These are phyloP conservation scores for Aspergillus bridgeri DNA, from an alignment of 495 filamentous ascomycete genomes.

Conservation along the genomic window DNA sequence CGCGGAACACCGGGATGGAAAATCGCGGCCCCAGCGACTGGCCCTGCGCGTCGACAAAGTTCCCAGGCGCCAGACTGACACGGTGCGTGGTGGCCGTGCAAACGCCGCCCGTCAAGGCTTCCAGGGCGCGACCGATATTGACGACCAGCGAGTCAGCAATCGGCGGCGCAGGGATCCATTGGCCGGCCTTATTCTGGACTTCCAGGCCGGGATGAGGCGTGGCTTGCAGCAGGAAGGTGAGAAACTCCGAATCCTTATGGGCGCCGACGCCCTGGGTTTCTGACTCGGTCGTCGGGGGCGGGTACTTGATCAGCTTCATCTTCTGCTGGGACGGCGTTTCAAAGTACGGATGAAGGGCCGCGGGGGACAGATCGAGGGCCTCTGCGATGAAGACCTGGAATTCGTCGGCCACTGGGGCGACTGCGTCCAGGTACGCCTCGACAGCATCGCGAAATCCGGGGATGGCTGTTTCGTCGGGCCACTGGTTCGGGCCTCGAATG, in stretches of 20 bases:
- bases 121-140: slow-evolving; percentile 88
- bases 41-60: slow-evolving; percentile 29
- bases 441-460: slow-evolving; percentile 69
- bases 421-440: slow-evolving; percentile 70
- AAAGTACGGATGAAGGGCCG: slow-evolving; percentile 79
- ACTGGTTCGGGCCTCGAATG: slow-evolving; percentile 81
- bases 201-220: slow-evolving; percentile 78
- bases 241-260: slow-evolving; percentile 91
- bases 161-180: slow-evolving; percentile 67
- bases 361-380: slow-evolving; percentile 68
- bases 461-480: slow-evolving; percentile 67
- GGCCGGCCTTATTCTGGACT: slow-evolving; percentile 78
- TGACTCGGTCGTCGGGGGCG: slow-evolving; percentile 47
- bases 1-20: slow-evolving; percentile 90
- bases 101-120: slow-evolving; percentile 85
- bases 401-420: slow-evolving; percentile 64
- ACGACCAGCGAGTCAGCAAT: slow-evolving; percentile 65
- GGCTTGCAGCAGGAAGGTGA: slow-evolving; percentile 83
- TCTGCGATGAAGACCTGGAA: slow-evolving; percentile 89
- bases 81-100: slow-evolving; percentile 85
- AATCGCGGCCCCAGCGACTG: slow-evolving; percentile 61
- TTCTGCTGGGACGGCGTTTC: slow-evolving; percentile 79
- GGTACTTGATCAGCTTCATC: slow-evolving; percentile 86
- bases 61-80: slow-evolving; percentile 45
- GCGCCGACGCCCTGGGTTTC: slow-evolving; percentile 69